These are phyloP conservation scores for Alternaria arbusti DNA, from an alignment of 2,329 filamentous ascomycete species.

Conservation along the genomic window DNA sequence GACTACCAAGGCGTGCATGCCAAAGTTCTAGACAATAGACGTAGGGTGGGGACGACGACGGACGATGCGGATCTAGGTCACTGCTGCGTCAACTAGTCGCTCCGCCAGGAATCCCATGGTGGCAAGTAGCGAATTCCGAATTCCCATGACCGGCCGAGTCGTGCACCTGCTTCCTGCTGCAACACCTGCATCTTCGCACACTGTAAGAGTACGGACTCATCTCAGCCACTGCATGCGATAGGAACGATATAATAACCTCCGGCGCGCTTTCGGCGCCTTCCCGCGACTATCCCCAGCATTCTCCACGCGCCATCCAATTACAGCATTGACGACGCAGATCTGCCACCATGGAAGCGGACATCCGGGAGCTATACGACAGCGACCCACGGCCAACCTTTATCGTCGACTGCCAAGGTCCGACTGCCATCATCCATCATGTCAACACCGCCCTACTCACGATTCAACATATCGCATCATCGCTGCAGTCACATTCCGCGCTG, in stretches of 20 bases:
- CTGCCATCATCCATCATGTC: conserved; percentile 10
- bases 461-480: conserved; percentile 7
- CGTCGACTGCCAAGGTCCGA: conserved; percentile 11
- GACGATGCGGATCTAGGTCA: not conserved
- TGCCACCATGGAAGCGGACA: conserved; percentile 12
- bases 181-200: not conserved
- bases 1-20: not conserved
- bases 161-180: not conserved
- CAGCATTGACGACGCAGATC: conserved; percentile 4
- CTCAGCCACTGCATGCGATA: not conserved
- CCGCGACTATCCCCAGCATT: not conserved
- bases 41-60: not conserved
- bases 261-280: not conserved
- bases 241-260: not conserved
- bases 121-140: not conserved
- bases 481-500: conserved; percentile 8
- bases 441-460: conserved; percentile 14
- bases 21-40: not conserved
- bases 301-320: conserved; percentile 2
- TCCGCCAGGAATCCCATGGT: conserved; percentile 4
- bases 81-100: conserved; percentile 1
- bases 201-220: not conserved
- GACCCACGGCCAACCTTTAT: conserved; percentile 21
- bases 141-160: not conserved
- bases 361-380: conserved; percentile 15